Evolutionary conservation across 768 basidiomycete species (phyloP).

Genomic region (Chlorophyllum brunneum): DNA sequence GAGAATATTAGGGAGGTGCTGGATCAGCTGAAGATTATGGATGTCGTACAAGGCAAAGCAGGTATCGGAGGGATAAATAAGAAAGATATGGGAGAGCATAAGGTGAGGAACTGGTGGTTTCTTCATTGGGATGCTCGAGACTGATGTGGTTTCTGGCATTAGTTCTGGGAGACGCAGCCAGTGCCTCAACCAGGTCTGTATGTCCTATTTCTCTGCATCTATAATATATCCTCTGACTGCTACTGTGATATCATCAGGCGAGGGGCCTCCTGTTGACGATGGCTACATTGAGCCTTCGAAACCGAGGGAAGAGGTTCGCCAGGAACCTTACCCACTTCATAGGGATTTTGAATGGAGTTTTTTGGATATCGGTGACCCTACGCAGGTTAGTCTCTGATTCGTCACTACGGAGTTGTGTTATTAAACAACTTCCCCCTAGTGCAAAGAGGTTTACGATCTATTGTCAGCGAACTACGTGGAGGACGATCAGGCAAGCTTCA

Average conservation of each 20-base stretch:
- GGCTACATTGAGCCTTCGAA: slow-evolving; percentile 87
- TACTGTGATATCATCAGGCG: slow-evolving; percentile 38
- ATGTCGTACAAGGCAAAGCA: slow-evolving; percentile 78
- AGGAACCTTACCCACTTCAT: slow-evolving; percentile 85
- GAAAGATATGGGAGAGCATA: slow-evolving; percentile 85
- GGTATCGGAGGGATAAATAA: slow-evolving; percentile 72
- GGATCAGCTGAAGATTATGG: slow-evolving; percentile 80
- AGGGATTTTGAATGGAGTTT: slow-evolving; percentile 91
- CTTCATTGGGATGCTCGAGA: neutral
- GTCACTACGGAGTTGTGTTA: neutral
- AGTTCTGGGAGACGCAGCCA: slow-evolving; percentile 99
- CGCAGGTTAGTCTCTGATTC: slow-evolving; percentile 49
- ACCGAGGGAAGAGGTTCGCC: slow-evolving; percentile 73
- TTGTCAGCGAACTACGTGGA: slow-evolving; percentile 95
- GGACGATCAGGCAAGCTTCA: slow-evolving; percentile 92
- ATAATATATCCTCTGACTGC: neutral
- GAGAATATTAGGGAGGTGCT: slow-evolving; percentile 67
- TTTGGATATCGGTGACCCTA: slow-evolving; percentile 73
- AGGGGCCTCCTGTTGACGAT: slow-evolving; percentile 64
- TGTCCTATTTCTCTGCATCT: neutral
- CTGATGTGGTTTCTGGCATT: slow-evolving; percentile 12
- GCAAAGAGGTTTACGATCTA: slow-evolving; percentile 88
- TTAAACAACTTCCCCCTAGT: slow-evolving; percentile 38
- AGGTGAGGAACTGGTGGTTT: slow-evolving; percentile 63
- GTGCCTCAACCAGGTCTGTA: slow-evolving; percentile 79